phyloP scores from a whole-genome alignment of 139 green algal genomes.

The Chlorella sp. region DNA sequence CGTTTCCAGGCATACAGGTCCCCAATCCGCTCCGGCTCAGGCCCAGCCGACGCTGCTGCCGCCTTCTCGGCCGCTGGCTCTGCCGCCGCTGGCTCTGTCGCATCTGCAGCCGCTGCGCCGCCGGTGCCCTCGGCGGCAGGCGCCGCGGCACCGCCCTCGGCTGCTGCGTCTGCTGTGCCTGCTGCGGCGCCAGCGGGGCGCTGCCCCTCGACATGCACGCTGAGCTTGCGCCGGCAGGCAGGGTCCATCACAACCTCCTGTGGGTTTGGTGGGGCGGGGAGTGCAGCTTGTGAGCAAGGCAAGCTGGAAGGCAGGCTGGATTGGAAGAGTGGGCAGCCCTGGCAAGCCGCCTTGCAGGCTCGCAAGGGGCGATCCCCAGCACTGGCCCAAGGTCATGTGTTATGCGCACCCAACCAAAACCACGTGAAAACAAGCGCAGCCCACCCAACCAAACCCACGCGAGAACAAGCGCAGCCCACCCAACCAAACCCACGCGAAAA shows the following conservation, averaged over 20 bases:
- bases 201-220: conserved; percentile 47
- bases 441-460: too few species aligned
- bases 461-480: too few species aligned
- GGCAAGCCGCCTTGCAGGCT: too few species aligned
- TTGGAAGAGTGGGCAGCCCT: too few species aligned
- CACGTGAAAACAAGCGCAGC: too few species aligned
- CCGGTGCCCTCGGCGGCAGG: neutral
- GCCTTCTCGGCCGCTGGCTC: neutral
- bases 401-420: too few species aligned
- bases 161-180: neutral
- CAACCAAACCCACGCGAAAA: too few species aligned
- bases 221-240: conserved; percentile 47
- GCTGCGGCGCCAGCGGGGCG: neutral
- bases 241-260: conserved; percentile 44
- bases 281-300: too few species aligned
- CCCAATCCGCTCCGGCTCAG: conserved; percentile 28
- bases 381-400: too few species aligned
- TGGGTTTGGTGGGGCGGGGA: too few species aligned
- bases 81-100: neutral
- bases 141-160: neutral
- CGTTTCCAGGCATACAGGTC: conserved; percentile 70
- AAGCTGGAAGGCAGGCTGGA: too few species aligned
- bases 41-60: neutral
- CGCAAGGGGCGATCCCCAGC: too few species aligned
- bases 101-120: neutral